phyloP scores from a whole-genome alignment of 2,329 filamentous ascomycete genomes.

The Aspergillaceae sp. region DNA sequence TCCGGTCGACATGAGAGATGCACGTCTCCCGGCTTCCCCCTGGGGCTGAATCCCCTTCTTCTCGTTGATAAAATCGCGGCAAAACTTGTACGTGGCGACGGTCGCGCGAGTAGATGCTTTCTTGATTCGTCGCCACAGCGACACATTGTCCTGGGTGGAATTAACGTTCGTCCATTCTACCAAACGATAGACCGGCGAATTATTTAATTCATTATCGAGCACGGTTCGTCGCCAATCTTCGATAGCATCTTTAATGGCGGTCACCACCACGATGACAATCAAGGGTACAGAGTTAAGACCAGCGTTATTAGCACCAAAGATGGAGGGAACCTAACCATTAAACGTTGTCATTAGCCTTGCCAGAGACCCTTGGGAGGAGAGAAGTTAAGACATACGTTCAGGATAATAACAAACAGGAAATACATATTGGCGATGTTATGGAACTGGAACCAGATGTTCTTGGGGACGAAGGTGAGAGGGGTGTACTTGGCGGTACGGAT shows the following conservation, averaged over 20 bases:
- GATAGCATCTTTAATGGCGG: conserved; percentile 86
- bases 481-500: conserved; percentile 98
- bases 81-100: conserved; percentile 47
- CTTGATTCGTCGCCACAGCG: conserved; percentile 78
- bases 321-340: conserved; percentile 69
- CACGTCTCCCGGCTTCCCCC: conserved; percentile 47
- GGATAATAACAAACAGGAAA: conserved; percentile 91
- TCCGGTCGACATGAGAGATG: conserved; percentile 57
- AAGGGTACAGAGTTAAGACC: conserved; percentile 83
- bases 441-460: conserved; percentile 96
- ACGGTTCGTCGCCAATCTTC: conserved; percentile 90
- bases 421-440: conserved; percentile 98
- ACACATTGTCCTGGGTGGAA: conserved; percentile 76
- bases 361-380: background rate
- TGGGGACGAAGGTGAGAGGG: conserved; percentile 85
- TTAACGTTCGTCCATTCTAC: conserved; percentile 91
- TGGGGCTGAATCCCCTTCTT: conserved; percentile 30
- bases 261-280: conserved; percentile 83
- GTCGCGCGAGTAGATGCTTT: conserved; percentile 66
- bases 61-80: conserved; percentile 42
- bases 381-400: conserved; percentile 60
- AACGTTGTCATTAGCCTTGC: no score
- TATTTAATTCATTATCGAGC: conserved; percentile 89
- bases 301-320: conserved; percentile 87
- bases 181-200: conserved; percentile 85